Base-by-base conservation (phyloP, 805 yeast genomes). In the Saccharomyces mikatae region DNA sequence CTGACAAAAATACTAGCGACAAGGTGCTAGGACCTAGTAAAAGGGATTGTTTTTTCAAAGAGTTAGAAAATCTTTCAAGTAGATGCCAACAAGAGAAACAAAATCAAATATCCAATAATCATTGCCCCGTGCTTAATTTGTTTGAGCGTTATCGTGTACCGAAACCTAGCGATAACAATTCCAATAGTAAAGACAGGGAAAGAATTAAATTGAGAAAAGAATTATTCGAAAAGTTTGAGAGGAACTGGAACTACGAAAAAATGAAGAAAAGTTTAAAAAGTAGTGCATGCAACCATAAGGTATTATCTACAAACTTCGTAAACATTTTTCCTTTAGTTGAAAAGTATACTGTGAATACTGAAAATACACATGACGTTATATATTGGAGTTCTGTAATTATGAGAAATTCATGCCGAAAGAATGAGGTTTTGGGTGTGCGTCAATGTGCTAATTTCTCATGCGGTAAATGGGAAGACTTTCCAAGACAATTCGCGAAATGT, bases 321-420 rank as follows among this genome's bases (percentile, higher is more conserved):
- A 89, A 92, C 67, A 72, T 92, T 28, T 92, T 94, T 72, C 96
- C 96, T 9, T 72, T 92, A 60, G 97, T 92, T 41, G 99, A 92
- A 69, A 84, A 87, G 68, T 92, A 89, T 67, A 92, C 98, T 0
- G 80, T 81, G 21, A 77, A 78, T 53, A 76, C 79, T 52, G 72
- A 76, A 49, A 81, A 86, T 60, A 82, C 89, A 3, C 80, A 84
- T 47, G 97, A 91, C 61, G 82, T 90, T 76, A 85, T 87, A 61
- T 90, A 91, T 70, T 92, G 99, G 99, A 89, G 97, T 2, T 94
- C 96, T 3, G 96, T 92, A n/a, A 89, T 91, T 44, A 94, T 94
- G 91, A 78, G 98, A 53, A 94, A 94, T 69, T 90, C 96, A 0
- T 92, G 97, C 67, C 80, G 97, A 54, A 84, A 91, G 64, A 94